Evolutionary conservation across 2,329 filamentous ascomycete genomes (phyloP).

Genomic region (Phaeosphaeriaceae sp.): DNA sequence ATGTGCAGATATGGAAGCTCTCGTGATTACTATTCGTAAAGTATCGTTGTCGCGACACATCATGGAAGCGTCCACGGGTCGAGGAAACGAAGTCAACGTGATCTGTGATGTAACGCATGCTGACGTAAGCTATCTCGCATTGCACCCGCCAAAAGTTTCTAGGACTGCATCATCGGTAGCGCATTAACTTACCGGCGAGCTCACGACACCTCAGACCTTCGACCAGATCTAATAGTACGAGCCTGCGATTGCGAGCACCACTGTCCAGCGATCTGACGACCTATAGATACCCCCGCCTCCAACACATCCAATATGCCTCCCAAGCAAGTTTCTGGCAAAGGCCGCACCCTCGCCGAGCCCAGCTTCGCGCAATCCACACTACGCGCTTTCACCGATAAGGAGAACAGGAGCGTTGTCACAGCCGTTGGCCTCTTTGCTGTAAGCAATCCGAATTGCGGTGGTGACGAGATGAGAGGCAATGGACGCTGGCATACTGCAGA

Average conservation of each 20-base stretch:
- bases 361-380: slow-evolving; percentile 51
- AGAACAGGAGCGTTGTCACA: slow-evolving; percentile 59
- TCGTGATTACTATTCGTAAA: background rate
- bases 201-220: slow-evolving; percentile 8
- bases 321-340: slow-evolving; percentile 35
- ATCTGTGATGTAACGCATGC: background rate
- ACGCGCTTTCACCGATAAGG: slow-evolving; percentile 52
- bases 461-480: background rate
- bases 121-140: slow-evolving; percentile 7
- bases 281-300: background rate
- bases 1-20: background rate
- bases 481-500: slow-evolving; percentile 6
- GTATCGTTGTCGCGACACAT: no score
- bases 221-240: slow-evolving; percentile 10
- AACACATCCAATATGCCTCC: slow-evolving; percentile 33
- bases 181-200: slow-evolving; percentile 14
- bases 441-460: slow-evolving; percentile 29
- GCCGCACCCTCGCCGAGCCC: slow-evolving; percentile 39
- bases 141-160: slow-evolving; percentile 33
- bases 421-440: slow-evolving; percentile 60
- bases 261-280: background rate
- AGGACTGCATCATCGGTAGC: slow-evolving; percentile 27
- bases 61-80: no score
- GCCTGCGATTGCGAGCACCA: background rate
- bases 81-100: no score